Conservation (phyloP, 768 basidiomycete genomes). For the Hydnomerulius pinastri region DNA sequence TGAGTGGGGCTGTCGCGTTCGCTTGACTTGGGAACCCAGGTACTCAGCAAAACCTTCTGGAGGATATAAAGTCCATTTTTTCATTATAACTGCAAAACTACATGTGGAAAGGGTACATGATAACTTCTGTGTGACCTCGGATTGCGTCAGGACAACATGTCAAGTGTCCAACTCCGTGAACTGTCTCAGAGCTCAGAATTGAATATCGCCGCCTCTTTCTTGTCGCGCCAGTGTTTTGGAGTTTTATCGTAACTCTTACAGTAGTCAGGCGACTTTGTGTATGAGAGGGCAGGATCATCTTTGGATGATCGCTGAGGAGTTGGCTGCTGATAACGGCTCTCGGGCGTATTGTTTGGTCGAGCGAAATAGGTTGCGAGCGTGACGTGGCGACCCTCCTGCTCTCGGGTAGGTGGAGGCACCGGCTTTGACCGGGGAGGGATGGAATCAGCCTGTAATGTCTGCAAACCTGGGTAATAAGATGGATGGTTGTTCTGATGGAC, state of each 20-base stretch:
- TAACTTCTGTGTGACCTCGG: too few relatives aligned
- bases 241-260: conserved; percentile 3
- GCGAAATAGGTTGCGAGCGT: not conserved
- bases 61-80: too few relatives aligned
- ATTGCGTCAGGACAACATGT: too few relatives aligned
- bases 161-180: not conserved
- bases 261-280: not conserved
- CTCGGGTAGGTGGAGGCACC: conserved; percentile 3
- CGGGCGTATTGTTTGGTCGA: not conserved
- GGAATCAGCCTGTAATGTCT: not conserved
- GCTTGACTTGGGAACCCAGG: too few relatives aligned
- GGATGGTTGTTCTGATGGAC: conserved; percentile 1
- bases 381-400: conserved; percentile 5
- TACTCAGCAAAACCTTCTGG: too few relatives aligned
- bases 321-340: not conserved
- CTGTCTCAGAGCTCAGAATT: not conserved
- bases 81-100: too few relatives aligned
- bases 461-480: not conserved
- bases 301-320: not conserved
- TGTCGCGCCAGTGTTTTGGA: not conserved
- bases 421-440: not conserved
- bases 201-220: not conserved
- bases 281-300: conserved; percentile 1
- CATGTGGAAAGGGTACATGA: too few relatives aligned
- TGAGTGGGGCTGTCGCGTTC: too few relatives aligned